A percentile compares a stretch with the other conserved stretches of the same genome.
Evolutionary conservation across 129 eudicot genomes (phyloP).

Genomic region (Dittrichia graveolens): DNA sequence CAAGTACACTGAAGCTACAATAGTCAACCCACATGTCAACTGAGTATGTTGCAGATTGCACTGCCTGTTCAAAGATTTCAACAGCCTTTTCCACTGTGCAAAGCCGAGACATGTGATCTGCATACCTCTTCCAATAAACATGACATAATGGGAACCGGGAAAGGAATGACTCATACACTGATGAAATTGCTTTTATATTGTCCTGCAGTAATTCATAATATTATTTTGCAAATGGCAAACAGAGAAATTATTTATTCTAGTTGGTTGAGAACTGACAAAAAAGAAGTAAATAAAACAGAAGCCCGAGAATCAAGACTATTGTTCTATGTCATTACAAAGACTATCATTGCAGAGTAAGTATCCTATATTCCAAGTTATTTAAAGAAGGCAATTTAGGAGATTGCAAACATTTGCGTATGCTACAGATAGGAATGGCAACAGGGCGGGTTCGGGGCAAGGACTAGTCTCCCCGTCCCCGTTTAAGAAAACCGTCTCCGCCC

Average conservation of each 20-base stretch:
- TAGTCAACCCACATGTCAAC: constrained; percentile 88
- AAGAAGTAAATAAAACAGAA: background rate
- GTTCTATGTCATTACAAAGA: background rate
- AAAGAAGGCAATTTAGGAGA: background rate
- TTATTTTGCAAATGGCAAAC: constrained; percentile 12
- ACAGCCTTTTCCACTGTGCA: constrained; percentile 54
- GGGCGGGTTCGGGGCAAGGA: too few species aligned
- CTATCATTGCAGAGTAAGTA: background rate
- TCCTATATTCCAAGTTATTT: background rate
- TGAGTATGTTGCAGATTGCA: constrained; percentile 56
- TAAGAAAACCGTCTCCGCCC: too few species aligned
- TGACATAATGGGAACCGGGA: constrained; percentile 78
- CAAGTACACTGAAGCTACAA: constrained; percentile 62
- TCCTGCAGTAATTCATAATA: constrained; percentile 56
- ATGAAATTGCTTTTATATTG: constrained; percentile 58
- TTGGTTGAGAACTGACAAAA: constrained; percentile 9
- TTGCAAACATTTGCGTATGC: background rate
- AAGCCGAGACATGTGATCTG: constrained; percentile 62
- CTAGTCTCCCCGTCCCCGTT: too few species aligned
- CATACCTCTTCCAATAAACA: constrained; percentile 82
- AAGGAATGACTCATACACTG: constrained; percentile 72
- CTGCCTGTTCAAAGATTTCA: constrained; percentile 67
- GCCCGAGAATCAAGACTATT: background rate
- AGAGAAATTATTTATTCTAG: constrained; percentile 8
- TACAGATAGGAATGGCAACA: too few species aligned